Percentiles rank a stretch among this genome's conserved stretches.
Conservation (phyloP, 495 filamentous ascomycete genomes). For the Neurospora tetraspora region DNA sequence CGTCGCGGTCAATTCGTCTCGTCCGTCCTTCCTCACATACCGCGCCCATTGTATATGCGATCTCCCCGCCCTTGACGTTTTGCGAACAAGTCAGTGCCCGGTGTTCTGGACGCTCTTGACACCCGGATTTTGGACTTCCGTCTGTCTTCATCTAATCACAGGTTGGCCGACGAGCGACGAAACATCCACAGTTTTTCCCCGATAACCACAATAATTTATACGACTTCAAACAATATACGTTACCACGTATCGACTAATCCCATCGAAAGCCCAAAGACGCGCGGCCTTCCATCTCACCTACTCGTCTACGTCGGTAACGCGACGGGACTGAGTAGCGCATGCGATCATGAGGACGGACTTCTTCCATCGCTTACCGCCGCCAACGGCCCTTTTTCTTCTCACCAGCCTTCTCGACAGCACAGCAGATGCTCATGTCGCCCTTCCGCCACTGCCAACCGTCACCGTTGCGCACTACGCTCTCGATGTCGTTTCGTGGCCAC, state of each 20-base stretch:
- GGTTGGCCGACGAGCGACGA: not conserved
- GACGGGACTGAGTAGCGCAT: not conserved
- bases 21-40: not conserved
- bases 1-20: not conserved
- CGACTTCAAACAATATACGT: not conserved
- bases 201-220: not conserved
- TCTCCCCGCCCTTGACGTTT: not conserved
- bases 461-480: conserved; percentile 29
- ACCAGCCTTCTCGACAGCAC: conserved; percentile 23
- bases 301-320: not conserved
- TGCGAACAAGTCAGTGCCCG: not conserved
- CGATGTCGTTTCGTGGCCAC: conserved; percentile 34
- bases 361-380: conserved; percentile 31
- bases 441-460: conserved; percentile 23
- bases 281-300: not conserved
- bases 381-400: conserved; percentile 32
- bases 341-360: conserved; percentile 22
- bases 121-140: not conserved
- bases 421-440: conserved; percentile 23
- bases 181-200: not conserved
- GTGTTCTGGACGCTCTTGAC: not conserved
- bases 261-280: not conserved
- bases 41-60: not conserved
- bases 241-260: not conserved
- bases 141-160: not conserved